Percentiles rank a stretch among this genome's conserved stretches.
These are phyloP conservation scores for Verticillium nonalfalfae DNA, from an alignment of 2,329 filamentous ascomycete species.

Conservation along the genomic window DNA sequence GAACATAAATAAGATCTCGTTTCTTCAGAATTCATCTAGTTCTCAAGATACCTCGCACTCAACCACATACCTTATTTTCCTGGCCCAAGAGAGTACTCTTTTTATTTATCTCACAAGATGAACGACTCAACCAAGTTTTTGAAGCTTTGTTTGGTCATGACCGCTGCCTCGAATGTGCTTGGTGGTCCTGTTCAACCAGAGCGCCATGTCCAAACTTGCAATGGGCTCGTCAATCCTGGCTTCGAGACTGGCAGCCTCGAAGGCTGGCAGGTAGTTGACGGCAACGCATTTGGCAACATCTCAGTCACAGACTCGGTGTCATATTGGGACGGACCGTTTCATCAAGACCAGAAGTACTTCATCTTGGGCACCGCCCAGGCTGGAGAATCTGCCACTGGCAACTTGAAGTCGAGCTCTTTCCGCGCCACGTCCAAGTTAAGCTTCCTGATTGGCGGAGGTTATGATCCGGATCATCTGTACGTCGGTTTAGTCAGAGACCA, in stretches of 20 bases:
- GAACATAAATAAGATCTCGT: background rate
- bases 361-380: slow-evolving; percentile 16
- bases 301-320: slow-evolving; percentile 14
- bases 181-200: slow-evolving; percentile 4
- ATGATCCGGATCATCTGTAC: slow-evolving; percentile 20
- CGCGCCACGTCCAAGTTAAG: slow-evolving; percentile 19
- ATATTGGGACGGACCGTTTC: slow-evolving; percentile 21
- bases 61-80: background rate
- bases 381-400: slow-evolving; percentile 19
- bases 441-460: slow-evolving; percentile 23
- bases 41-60: background rate
- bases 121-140: background rate
- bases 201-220: background rate
- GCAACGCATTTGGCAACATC: slow-evolving; percentile 16
- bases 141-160: background rate
- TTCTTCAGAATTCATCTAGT: background rate
- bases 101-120: background rate
- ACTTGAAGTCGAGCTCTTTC: slow-evolving; percentile 20
- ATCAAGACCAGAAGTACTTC: slow-evolving; percentile 16
- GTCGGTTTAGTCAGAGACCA: slow-evolving; percentile 19
- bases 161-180: background rate
- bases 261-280: slow-evolving; percentile 18
- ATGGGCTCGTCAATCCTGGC: slow-evolving; percentile 11
- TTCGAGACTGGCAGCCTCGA: slow-evolving; percentile 18
- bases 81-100: background rate